These are phyloP conservation scores for Hyphodiscus sp. DNA, from an alignment of 2,329 filamentous ascomycete genomes.

Conservation along the genomic window DNA sequence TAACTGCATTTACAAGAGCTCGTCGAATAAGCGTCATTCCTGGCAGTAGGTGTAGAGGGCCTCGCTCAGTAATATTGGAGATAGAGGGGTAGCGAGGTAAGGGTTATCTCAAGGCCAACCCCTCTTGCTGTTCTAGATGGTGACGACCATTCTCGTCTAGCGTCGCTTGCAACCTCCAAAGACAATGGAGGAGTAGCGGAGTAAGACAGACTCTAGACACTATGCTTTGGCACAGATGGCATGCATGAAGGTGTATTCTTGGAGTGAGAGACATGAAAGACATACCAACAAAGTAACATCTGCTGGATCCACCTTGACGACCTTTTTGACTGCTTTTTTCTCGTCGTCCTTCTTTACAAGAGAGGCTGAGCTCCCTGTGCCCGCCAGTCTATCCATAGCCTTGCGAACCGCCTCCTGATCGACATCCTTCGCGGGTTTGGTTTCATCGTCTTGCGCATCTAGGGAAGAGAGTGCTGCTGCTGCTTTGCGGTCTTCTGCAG, in stretches of 20 bases:
- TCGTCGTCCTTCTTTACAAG: slow-evolving; percentile 38
- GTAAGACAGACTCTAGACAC: too few species aligned
- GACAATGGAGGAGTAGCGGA: too few species aligned
- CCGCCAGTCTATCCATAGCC: slow-evolving; percentile 60
- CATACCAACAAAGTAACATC: slow-evolving; percentile 65
- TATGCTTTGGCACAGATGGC: background rate
- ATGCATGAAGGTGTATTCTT: background rate
- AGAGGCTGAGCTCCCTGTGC: slow-evolving; percentile 27
- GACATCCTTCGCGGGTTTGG: slow-evolving; percentile 40
- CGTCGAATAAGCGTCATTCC: too few species aligned
- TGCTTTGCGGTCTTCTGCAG: slow-evolving; percentile 71
- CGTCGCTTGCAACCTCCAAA: too few species aligned
- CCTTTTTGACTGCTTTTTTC: slow-evolving; percentile 48
- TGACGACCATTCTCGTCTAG: too few species aligned
- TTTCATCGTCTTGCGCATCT: slow-evolving; percentile 46
- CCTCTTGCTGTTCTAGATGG: too few species aligned
- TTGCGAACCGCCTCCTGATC: slow-evolving; percentile 66
- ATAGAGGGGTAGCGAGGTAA: too few species aligned
- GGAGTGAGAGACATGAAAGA: slow-evolving; percentile 13
- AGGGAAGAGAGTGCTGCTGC: slow-evolving; percentile 67
- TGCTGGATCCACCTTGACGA: slow-evolving; percentile 65
- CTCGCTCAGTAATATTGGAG: too few species aligned
- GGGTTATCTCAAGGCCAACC: too few species aligned
- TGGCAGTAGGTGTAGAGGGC: too few species aligned
- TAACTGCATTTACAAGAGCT: too few species aligned